These are phyloP conservation scores for Inga laurina DNA, from an alignment of 306 rosid genomes.

Conservation along the genomic window DNA sequence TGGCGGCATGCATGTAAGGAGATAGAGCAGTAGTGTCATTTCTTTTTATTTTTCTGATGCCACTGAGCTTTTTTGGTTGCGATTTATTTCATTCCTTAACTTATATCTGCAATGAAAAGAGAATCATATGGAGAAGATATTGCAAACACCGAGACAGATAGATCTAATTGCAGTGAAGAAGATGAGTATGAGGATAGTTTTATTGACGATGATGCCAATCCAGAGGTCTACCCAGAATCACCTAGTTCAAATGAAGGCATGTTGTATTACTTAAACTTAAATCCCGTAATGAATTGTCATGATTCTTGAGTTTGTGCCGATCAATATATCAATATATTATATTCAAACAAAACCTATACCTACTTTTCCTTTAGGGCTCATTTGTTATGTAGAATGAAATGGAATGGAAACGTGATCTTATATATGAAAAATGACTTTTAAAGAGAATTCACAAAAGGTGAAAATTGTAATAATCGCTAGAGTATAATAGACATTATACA, in stretches of 20 bases:
- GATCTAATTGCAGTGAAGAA: constrained; percentile 57
- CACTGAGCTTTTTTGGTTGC: background rate
- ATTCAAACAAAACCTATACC: background rate
- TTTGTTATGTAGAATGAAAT: background rate
- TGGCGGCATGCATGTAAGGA: background rate
- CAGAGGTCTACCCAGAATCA: constrained; percentile 45
- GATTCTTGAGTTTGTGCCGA: background rate
- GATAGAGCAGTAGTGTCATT: background rate
- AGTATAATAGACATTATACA: background rate
- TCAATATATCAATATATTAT: background rate
- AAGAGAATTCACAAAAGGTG: background rate
- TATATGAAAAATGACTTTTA: background rate
- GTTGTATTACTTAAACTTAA: constrained; percentile 7
- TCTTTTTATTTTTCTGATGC: background rate
- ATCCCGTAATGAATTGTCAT: background rate
- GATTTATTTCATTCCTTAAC: constrained; percentile 19
- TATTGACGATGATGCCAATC: constrained; percentile 64
- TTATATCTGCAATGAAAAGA: constrained; percentile 51
- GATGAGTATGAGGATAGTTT: constrained; percentile 82
- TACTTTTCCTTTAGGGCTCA: background rate
- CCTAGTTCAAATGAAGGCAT: constrained; percentile 54
- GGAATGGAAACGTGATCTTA: background rate
- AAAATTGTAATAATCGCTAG: background rate
- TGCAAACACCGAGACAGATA: constrained; percentile 72
- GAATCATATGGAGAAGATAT: constrained; percentile 93